Conservation (phyloP, 495 filamentous ascomycete species). For the Penicillium cosmopolitanum region DNA sequence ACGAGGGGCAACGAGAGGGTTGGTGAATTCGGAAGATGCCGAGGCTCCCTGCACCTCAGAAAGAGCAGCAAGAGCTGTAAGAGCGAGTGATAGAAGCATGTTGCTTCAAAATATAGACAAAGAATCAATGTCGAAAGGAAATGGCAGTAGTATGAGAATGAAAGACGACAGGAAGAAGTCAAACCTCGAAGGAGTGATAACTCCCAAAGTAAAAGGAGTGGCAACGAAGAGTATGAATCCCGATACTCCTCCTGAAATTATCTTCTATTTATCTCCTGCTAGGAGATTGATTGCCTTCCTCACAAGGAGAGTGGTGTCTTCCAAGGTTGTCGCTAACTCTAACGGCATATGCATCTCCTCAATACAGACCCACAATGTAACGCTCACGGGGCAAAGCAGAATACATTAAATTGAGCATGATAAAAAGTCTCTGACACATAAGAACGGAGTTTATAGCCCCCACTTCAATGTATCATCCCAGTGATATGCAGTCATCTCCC, state of each 20-base stretch:
- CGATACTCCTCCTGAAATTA: background rate
- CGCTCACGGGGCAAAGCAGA: background rate
- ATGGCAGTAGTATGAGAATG: background rate
- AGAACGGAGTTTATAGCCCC: too few relatives aligned
- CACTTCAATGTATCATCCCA: background rate
- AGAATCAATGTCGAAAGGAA: background rate
- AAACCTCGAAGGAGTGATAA: background rate
- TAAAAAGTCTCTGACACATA: too few relatives aligned
- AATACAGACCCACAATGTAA: background rate
- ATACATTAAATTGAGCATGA: too few relatives aligned
- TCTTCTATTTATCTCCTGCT: background rate
- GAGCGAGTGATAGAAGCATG: constrained; percentile 12
- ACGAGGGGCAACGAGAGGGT: constrained; percentile 2
- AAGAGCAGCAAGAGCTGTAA: constrained; percentile 11
- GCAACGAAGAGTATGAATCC: background rate
- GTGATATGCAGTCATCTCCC: background rate
- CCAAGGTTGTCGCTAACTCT: background rate
- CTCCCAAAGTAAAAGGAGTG: background rate
- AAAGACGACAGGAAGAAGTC: background rate
- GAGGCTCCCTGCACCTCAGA: constrained; percentile 15
- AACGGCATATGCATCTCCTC: background rate
- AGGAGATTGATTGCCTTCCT: background rate
- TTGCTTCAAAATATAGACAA: background rate
- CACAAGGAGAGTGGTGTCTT: background rate
- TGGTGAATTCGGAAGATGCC: background rate